Conservation (phyloP, 768 basidiomycete genomes). For the Daedaleopsis sinensis region DNA sequence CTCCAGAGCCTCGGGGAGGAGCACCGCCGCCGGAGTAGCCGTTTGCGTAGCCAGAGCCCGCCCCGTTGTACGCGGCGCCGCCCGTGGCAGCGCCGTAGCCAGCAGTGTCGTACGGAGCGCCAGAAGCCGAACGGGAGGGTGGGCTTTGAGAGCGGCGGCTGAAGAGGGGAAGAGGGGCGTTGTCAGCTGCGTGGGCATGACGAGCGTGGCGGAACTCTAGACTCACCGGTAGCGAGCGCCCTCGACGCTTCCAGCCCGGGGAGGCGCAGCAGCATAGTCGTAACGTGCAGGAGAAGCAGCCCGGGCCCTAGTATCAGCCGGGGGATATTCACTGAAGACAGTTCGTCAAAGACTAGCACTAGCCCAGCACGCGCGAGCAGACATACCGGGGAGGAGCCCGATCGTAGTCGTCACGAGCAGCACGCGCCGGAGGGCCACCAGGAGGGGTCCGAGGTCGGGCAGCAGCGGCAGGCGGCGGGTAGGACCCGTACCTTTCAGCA, state of each 20-base stretch:
- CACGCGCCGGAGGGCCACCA: slow-evolving; percentile 53
- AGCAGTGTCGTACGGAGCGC: slow-evolving; percentile 51
- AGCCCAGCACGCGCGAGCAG: not conserved
- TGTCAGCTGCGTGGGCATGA: slow-evolving; percentile 4
- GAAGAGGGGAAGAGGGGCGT: not conserved
- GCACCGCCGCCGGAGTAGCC: slow-evolving; percentile 49
- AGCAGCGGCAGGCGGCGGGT: slow-evolving; percentile 51
- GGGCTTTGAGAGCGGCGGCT: slow-evolving; percentile 80
- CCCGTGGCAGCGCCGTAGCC: slow-evolving; percentile 40
- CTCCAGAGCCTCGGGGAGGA: slow-evolving; percentile 33
- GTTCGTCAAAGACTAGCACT: slow-evolving; percentile 3
- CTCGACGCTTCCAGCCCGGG: slow-evolving; percentile 44
- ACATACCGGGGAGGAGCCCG: slow-evolving; percentile 60
- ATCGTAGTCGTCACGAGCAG: slow-evolving; percentile 65
- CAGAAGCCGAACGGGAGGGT: slow-evolving; percentile 48
- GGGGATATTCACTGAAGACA: slow-evolving; percentile 53
- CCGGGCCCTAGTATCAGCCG: slow-evolving; percentile 52
- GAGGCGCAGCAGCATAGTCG: slow-evolving; percentile 40
- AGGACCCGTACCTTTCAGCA: slow-evolving; percentile 40
- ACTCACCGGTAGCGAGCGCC: slow-evolving; percentile 41
- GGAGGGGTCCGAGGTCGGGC: slow-evolving; percentile 58
- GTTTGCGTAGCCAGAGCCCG: slow-evolving; percentile 39
- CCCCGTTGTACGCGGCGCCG: slow-evolving; percentile 26
- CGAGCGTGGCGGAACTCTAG: not conserved
- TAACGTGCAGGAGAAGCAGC: slow-evolving; percentile 51